Percentiles rank a stretch among this genome's conserved stretches.
phyloP scores from a whole-genome alignment of 768 basidiomycete genomes.

The Tulasnella sp. region DNA sequence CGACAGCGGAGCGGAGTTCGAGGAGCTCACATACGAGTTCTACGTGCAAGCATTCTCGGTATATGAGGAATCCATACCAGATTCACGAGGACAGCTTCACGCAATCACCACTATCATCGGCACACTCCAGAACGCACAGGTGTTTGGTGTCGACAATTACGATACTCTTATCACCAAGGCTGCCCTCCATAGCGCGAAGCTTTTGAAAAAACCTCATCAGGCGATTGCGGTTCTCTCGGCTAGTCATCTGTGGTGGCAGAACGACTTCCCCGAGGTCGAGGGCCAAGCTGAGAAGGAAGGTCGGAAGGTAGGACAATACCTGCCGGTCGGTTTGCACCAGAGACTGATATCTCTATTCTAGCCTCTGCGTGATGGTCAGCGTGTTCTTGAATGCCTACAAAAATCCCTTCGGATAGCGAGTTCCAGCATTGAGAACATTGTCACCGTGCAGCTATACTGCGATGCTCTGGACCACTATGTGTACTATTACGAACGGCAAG shows the following conservation, averaged over 20 bases:
- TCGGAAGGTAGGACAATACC: background rate
- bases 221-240: constrained; percentile 88
- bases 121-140: constrained; percentile 74
- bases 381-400: constrained; percentile 94
- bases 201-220: constrained; percentile 97
- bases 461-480: constrained; percentile 94
- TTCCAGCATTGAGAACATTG: constrained; percentile 92
- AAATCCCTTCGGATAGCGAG: constrained; percentile 94
- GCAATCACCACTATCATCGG: constrained; percentile 96
- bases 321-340: background rate
- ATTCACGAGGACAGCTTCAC: constrained; percentile 88
- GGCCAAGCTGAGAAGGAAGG: background rate
- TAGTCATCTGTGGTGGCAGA: constrained; percentile 99
- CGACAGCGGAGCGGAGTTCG: constrained; percentile 66
- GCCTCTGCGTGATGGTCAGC: constrained; percentile 72
- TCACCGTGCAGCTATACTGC: constrained; percentile 91
- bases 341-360: constrained; percentile 14
- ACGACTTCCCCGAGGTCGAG: constrained; percentile 23
- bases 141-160: constrained; percentile 92
- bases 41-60: constrained; percentile 97
- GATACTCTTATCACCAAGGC: constrained; percentile 98
- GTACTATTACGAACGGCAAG: constrained; percentile 90
- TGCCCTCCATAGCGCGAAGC: constrained; percentile 90
- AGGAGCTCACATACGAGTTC: constrained; percentile 93
- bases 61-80: constrained; percentile 95